Evolutionary conservation across 192 early-diverging fungal species (phyloP).

Genomic region (Phlyctochytrium bullatum): DNA sequence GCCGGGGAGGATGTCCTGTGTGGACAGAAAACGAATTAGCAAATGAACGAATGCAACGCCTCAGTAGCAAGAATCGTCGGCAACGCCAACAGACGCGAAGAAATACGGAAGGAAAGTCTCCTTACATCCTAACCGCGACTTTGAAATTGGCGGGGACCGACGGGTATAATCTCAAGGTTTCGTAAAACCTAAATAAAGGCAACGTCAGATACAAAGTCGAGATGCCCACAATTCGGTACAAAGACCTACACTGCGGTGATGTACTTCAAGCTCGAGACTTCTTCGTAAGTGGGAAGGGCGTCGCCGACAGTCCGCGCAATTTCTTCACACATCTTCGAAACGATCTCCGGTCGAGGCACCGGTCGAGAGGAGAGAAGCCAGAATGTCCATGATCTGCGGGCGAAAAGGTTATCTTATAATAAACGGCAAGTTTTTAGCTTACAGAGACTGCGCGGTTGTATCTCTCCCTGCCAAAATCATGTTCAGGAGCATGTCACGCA

Average conservation of each 20-base stretch:
- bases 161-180: conserved; percentile 64
- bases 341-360: no score
- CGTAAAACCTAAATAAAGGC: conserved; percentile 33
- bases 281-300: conserved; percentile 27
- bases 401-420: no score
- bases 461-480: conserved; percentile 49
- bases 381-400: conserved; percentile 44
- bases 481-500: conserved; percentile 34
- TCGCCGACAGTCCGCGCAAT: conserved; percentile 10
- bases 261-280: conserved; percentile 44
- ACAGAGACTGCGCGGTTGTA: conserved; percentile 55
- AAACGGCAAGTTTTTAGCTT: background rate
- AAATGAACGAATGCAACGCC: no score
- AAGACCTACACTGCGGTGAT: conserved; percentile 33
- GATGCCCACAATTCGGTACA: background rate
- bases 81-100: no score
- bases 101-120: no score
- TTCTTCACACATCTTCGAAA: conserved; percentile 26
- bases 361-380: conserved; percentile 40
- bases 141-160: conserved; percentile 63
- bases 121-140: no score
- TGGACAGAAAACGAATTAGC: no score
- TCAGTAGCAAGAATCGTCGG: no score
- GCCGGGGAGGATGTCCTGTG: no score
- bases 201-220: background rate